These are phyloP conservation scores for Amorphotheca resinae DNA, from an alignment of 495 filamentous ascomycete species.

Conservation along the genomic window DNA sequence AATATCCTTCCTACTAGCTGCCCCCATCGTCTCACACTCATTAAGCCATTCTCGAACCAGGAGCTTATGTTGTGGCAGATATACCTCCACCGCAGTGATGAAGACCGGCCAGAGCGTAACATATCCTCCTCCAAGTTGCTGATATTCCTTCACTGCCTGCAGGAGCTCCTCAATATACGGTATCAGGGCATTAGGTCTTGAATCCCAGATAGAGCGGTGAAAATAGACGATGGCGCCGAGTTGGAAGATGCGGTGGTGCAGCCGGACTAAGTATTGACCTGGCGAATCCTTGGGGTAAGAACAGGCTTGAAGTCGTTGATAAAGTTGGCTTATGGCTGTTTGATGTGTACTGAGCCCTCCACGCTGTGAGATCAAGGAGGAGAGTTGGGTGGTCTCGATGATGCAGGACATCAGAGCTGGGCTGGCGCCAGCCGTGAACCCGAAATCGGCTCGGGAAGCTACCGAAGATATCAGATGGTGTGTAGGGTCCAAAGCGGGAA, in stretches of 20 bases:
- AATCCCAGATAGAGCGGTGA: background rate
- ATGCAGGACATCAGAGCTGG: background rate
- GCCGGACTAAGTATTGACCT: background rate
- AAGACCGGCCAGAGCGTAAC: background rate
- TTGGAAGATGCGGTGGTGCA: background rate
- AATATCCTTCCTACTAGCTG: background rate
- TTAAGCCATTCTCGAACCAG: background rate
- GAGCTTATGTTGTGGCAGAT: background rate
- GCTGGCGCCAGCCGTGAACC: background rate
- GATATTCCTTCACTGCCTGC: background rate
- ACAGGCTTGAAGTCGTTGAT: background rate
- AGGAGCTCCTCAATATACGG: background rate
- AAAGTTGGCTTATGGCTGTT: no score
- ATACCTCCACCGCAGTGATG: background rate
- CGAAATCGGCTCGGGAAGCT: background rate
- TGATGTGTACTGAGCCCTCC: background rate
- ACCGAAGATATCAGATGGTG: background rate
- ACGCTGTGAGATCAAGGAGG: background rate
- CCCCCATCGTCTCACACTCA: background rate
- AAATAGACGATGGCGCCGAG: slow-evolving; percentile 1
- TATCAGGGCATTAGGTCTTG: background rate
- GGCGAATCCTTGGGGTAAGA: background rate
- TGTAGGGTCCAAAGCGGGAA: background rate
- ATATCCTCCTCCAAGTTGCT: background rate
- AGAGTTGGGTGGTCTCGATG: background rate